Percentiles rank a stretch among this genome's conserved stretches.
phyloP scores from a whole-genome alignment of 1,139 yeast genomes.

The Kazachstania sp. region DNA sequence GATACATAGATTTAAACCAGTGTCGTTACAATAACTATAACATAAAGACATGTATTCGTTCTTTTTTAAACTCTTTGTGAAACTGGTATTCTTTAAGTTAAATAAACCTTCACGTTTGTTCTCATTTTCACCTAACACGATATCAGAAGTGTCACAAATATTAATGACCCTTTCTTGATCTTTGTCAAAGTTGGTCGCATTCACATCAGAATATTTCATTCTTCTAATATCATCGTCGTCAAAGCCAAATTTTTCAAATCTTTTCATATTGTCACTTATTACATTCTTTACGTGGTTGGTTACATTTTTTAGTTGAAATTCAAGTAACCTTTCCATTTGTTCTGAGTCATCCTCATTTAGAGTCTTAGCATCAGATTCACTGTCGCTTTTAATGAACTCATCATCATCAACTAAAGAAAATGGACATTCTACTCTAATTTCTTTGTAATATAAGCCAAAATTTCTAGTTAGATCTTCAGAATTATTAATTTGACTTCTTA shows the following conservation, averaged over 20 bases:
- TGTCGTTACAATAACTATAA: slow-evolving; percentile 17
- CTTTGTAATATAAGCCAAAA: slow-evolving; percentile 21
- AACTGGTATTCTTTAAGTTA: slow-evolving; percentile 17
- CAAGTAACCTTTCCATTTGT: slow-evolving; percentile 18
- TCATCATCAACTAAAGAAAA: slow-evolving; percentile 19
- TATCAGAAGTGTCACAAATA: slow-evolving; percentile 22
- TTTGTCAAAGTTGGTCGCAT: not conserved
- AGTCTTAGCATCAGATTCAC: slow-evolving; percentile 13
- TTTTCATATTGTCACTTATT: slow-evolving; percentile 13
- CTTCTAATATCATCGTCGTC: slow-evolving; percentile 26
- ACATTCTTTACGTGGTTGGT: slow-evolving; percentile 14
- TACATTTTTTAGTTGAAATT: slow-evolving; percentile 22
- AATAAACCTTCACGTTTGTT: slow-evolving; percentile 8
- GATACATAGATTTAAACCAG: slow-evolving; percentile 25
- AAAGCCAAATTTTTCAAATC: slow-evolving; percentile 19
- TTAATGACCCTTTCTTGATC: slow-evolving; percentile 15
- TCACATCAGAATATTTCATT: slow-evolving; percentile 18
- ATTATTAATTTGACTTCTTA: slow-evolving; percentile 13
- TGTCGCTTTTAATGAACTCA: slow-evolving; percentile 10
- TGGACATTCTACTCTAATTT: slow-evolving; percentile 23
- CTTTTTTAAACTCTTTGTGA: slow-evolving; percentile 19
- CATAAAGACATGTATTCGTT: slow-evolving; percentile 24
- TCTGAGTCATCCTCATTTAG: slow-evolving; percentile 13
- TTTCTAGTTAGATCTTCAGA: slow-evolving; percentile 6
- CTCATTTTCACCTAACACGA: slow-evolving; percentile 7